Percentiles rank a stretch among this genome's conserved stretches.
These are phyloP conservation scores for Pseudopithomyces chartarum DNA, from an alignment of 2,329 filamentous ascomycete species.

Conservation along the genomic window DNA sequence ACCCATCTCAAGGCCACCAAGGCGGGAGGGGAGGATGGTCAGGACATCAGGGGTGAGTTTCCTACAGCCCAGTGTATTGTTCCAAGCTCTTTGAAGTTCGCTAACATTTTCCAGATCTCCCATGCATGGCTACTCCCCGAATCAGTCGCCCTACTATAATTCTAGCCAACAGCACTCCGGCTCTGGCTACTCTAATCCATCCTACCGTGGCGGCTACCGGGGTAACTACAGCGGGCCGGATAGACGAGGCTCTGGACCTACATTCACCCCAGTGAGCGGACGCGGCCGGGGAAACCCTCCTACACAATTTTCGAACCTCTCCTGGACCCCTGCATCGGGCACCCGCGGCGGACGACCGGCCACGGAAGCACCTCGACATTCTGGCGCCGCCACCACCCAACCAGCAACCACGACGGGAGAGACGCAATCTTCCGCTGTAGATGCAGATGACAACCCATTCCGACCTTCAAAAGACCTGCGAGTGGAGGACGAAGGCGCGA, in stretches of 20 bases:
- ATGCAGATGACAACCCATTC: constrained; percentile 65
- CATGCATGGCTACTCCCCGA: constrained; percentile 55
- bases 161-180: constrained; percentile 35
- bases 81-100: background rate
- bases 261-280: constrained; percentile 37
- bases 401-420: constrained; percentile 22
- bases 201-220: constrained; percentile 60
- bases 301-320: constrained; percentile 67
- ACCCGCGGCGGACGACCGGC: constrained; percentile 57
- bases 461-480: constrained; percentile 68
- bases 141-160: constrained; percentile 48
- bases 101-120: constrained; percentile 43
- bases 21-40: constrained; percentile 60
- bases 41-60: constrained; percentile 56
- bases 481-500: constrained; percentile 65
- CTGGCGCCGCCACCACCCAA: constrained; percentile 17
- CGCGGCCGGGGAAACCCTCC: constrained; percentile 59
- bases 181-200: constrained; percentile 54
- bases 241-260: constrained; percentile 53
- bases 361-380: constrained; percentile 41
- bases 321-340: constrained; percentile 69
- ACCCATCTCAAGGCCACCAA: constrained; percentile 66
- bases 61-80: background rate
- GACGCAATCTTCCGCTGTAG: constrained; percentile 41
- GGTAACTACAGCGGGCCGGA: constrained; percentile 58